Base-by-base conservation (phyloP, 148 eudicot species). In the Cornus florida region DNA sequence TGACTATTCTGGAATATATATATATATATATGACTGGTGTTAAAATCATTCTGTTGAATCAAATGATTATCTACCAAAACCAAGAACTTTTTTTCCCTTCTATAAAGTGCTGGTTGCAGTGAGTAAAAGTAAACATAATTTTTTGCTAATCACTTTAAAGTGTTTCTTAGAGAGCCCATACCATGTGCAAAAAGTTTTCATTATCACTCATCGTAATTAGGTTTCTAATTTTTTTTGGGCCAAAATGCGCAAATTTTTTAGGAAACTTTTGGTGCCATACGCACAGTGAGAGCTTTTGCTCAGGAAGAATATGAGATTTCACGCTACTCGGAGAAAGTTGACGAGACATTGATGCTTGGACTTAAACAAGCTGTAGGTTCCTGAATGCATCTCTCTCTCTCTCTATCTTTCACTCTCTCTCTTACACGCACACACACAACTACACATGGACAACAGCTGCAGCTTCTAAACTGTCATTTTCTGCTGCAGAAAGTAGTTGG, bases 181-280 rank as follows among this genome's bases (percentile, higher is more conserved):
- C 39, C 14, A 53, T 69, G 70, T 67, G 11, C 38, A 28, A 39
- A 2, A 67, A 28, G 39, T 67, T 67, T 8, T 14, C 22, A 3
- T 69, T 13, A 17, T 19, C 16, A 2, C 6, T 17, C 59, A 13
- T 14, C 4, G 3, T 53, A 12, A 32, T 46, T 24, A 62, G 23
- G 6, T 71, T 80, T 32, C 48, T 2, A 53, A 12, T 7, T 7
- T 53, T 53, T 53, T 53, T 2, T 2, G 1, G 38, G 14, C 12
- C 59, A 10, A 66, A 62, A 83, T n/a, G 11, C 68, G 23, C 28
- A 14, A 14, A 22, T 32, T 74, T n/a, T 9, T 31, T 83, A 95
- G 98, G 98, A 95, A 86, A 84, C 96, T 48, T 95, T 95, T 83
- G 98, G 98, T 64, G 98, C 98, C 10, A 82, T 95, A 60, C 94